These are phyloP conservation scores for Nothopassalora personata DNA, from an alignment of 2,329 filamentous ascomycete genomes.

Conservation along the genomic window DNA sequence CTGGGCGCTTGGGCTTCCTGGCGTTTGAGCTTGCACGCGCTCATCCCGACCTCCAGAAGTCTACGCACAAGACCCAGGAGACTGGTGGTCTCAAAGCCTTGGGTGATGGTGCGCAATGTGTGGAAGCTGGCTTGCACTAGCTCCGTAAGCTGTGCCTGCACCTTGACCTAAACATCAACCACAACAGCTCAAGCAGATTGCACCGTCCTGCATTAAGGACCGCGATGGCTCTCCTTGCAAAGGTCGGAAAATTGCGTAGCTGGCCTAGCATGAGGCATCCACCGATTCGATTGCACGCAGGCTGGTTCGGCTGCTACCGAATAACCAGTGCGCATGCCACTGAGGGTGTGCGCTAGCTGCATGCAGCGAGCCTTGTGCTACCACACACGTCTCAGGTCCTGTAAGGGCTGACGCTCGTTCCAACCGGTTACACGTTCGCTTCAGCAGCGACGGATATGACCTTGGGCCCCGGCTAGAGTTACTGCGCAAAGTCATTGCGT, in stretches of 20 bases:
- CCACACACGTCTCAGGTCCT: slow-evolving; percentile 25
- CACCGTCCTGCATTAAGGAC: slow-evolving; percentile 8
- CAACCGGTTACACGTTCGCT: slow-evolving; percentile 19
- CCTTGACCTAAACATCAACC: slow-evolving; percentile 3
- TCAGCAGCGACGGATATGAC: slow-evolving; percentile 23
- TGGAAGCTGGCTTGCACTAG: slow-evolving; percentile 15
- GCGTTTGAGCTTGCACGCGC: slow-evolving; percentile 24
- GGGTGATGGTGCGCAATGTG: slow-evolving; percentile 14
- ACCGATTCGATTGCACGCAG: slow-evolving; percentile 9
- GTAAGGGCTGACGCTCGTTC: slow-evolving; percentile 13
- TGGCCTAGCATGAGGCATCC: neutral
- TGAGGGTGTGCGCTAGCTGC: slow-evolving; percentile 23
- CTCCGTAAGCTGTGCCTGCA: slow-evolving; percentile 12
- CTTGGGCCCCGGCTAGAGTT: slow-evolving; percentile 22
- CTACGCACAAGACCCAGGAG: slow-evolving; percentile 2
- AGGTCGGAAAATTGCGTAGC: neutral
- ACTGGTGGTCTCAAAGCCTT: slow-evolving; percentile 10
- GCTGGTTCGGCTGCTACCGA: slow-evolving; percentile 25
- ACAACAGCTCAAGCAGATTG: slow-evolving; percentile 15
- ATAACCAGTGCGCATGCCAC: slow-evolving; percentile 5
- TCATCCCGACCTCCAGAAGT: slow-evolving; percentile 6
- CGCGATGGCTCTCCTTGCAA: slow-evolving; percentile 1
- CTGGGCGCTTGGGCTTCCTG: slow-evolving; percentile 22
- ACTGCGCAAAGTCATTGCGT: slow-evolving; percentile 9
- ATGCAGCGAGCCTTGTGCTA: slow-evolving; percentile 26